A percentile compares a stretch with the other conserved stretches of the same genome.
phyloP scores from a whole-genome alignment of 108 stramenopile genomes.

The Mayamaea pseudoterrestris region DNA sequence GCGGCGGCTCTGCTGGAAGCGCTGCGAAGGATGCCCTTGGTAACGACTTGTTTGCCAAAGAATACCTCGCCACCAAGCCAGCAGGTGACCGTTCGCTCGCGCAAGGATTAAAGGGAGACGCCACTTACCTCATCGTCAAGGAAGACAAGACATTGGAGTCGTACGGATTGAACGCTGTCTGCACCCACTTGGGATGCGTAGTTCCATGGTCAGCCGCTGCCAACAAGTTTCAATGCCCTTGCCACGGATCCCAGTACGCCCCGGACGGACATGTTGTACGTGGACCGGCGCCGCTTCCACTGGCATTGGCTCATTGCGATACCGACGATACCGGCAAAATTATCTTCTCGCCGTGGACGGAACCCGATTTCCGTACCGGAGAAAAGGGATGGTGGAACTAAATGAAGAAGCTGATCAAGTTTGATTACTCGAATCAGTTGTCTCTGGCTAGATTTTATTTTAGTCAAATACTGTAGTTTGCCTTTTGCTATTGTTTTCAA shows the following conservation, averaged over 20 bases:
- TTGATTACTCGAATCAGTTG: no score
- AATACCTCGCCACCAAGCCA: slow-evolving; percentile 80
- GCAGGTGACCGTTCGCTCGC: slow-evolving; percentile 83
- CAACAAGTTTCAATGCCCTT: slow-evolving; percentile 99
- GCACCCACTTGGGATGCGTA: slow-evolving; percentile 98
- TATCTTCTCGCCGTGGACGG: slow-evolving; percentile 86
- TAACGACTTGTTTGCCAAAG: slow-evolving; percentile 75
- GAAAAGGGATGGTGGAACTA: slow-evolving; percentile 94
- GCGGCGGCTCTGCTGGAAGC: slow-evolving; percentile 68
- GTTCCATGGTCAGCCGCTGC: slow-evolving; percentile 95
- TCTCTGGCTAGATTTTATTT: no score
- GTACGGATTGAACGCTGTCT: slow-evolving; percentile 86
- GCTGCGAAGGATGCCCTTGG: slow-evolving; percentile 91
- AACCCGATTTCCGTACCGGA: slow-evolving; percentile 94
- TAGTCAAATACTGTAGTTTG: no score
- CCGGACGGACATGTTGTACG: slow-evolving; percentile 88
- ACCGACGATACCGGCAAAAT: slow-evolving; percentile 73
- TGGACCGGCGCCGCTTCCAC: slow-evolving; percentile 93
- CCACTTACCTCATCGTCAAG: slow-evolving; percentile 97
- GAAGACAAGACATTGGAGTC: slow-evolving; percentile 82
- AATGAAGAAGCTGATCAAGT: no score
- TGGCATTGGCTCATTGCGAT: slow-evolving; percentile 90
- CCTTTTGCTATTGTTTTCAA: no score
- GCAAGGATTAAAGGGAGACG: slow-evolving; percentile 97
- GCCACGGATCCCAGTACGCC: slow-evolving; percentile 98